Conservation (phyloP, 164 flowering plant genomes). For the Chimonanthus salicifolius region DNA sequence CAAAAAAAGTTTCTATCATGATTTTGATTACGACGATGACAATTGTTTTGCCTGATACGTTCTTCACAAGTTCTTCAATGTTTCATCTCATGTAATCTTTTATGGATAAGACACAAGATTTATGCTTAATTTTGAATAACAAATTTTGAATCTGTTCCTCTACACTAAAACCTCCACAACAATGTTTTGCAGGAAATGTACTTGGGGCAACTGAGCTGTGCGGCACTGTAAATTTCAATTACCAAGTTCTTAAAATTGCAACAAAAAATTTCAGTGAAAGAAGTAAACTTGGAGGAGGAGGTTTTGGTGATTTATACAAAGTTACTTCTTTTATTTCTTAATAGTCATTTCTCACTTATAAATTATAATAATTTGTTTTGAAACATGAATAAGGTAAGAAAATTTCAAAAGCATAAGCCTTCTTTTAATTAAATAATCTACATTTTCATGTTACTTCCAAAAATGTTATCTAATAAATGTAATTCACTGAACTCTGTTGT, state of each 20-base stretch:
- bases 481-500: not conserved
- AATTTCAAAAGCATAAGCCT: not conserved
- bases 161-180: not conserved
- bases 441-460: too few species aligned
- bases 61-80: too few species aligned
- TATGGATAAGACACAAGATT: too few species aligned
- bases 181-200: constrained; percentile 2
- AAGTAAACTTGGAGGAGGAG: constrained; percentile 24
- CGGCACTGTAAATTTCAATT: constrained; percentile 35
- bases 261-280: constrained; percentile 41
- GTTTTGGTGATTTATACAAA: constrained; percentile 46
- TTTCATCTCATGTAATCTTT: too few species aligned
- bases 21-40: too few species aligned
- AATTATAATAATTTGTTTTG: not conserved
- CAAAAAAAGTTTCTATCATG: too few species aligned
- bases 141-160: too few species aligned
- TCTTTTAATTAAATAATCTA: too few species aligned
- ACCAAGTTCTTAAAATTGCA: constrained; percentile 41
- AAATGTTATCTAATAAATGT: too few species aligned
- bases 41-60: too few species aligned
- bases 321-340: constrained; percentile 12
- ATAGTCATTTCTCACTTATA: not conserved
- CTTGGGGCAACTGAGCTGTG: constrained; percentile 24
- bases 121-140: too few species aligned
- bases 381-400: not conserved